These are phyloP conservation scores for Tephrocybe sp. DNA, from an alignment of 768 basidiomycete genomes.

Conservation along the genomic window DNA sequence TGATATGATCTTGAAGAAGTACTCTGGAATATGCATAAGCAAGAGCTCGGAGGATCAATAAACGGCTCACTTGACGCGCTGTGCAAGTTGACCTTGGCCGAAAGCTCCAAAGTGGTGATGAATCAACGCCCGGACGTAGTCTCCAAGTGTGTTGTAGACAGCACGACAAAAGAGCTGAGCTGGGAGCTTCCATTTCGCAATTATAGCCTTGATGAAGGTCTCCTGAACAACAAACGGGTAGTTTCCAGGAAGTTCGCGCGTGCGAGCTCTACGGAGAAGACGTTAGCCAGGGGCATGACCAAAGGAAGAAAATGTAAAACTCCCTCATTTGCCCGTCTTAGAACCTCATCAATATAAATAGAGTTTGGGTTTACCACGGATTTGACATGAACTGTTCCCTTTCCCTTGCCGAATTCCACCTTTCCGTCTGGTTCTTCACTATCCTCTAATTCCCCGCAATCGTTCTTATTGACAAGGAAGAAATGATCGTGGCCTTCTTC, in stretches of 20 bases:
- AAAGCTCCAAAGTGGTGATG: slow-evolving; percentile 49
- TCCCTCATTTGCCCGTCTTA: slow-evolving; percentile 45
- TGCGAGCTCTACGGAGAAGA: slow-evolving; percentile 49
- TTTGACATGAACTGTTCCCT: too few relatives aligned
- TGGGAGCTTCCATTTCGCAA: slow-evolving; percentile 49
- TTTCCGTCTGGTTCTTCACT: too few relatives aligned
- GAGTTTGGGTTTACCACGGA: background rate
- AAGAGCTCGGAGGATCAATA: too few relatives aligned
- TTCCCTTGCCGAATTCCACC: too few relatives aligned
- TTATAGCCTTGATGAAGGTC: slow-evolving; percentile 44
- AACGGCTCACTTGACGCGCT: slow-evolving; percentile 38
- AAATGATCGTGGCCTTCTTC: slow-evolving; percentile 34
- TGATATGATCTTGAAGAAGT: slow-evolving; percentile 51
- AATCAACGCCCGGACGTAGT: slow-evolving; percentile 44
- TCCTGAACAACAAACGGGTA: slow-evolving; percentile 65
- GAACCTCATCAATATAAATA: slow-evolving; percentile 56
- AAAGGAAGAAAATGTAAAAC: slow-evolving; percentile 19
- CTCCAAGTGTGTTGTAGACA: slow-evolving; percentile 35
- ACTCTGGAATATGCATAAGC: slow-evolving; percentile 35
- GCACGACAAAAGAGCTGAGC: slow-evolving; percentile 42
- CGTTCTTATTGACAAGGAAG: background rate
- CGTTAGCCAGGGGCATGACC: background rate
- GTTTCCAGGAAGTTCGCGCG: slow-evolving; percentile 68
- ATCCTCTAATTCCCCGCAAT: slow-evolving; percentile 4
- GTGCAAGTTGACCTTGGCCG: slow-evolving; percentile 52